Evolutionary conservation across 2,329 filamentous ascomycete genomes (phyloP), one percentile per base, ranked within the genome.

Genomic region (Chaetomium sp.): DNA sequence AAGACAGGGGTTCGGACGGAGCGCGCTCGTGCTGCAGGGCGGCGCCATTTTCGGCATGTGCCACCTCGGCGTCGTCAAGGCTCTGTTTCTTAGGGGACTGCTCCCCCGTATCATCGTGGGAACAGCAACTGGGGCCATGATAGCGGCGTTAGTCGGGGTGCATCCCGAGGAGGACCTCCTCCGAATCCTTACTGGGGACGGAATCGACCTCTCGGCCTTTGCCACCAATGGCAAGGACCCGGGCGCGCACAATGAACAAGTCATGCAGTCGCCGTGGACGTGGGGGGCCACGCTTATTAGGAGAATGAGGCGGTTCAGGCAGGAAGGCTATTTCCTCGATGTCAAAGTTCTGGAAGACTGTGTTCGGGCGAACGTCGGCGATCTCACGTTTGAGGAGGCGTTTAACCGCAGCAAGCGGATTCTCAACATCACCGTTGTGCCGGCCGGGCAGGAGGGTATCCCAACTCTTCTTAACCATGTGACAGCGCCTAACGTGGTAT

Each of bases 371-470:
- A 96, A 97, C 70, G 88, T 97, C 16, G 93, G 93, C 10, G 90
- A 97, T 72, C 75, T 96, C 67, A 97, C 93, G 0, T 98, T 98
- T 73, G 92, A 96, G 76, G 94, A 97, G 78, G 94, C 94, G 0
- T 97, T 93, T 73, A 85, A 88, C 59, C 87, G 87, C 67, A 97
- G 92, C 47, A 95, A 95, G 74, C 83, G 92, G 58, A 88, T 96
- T 3, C 80, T 98, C 70, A 97, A 97, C 74, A 97, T 98, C 69
- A 97, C 93, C 0, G 89, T 97, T 25, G 90, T 91, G 0, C 91
- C 90, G 1, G 87, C 87, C 25, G 87, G 86, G 6, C 86, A 88
- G 67, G 88, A 87, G 16, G 92, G 91, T 38, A 87, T 94, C 1
- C 93, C 93, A 1, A 93, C 90, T 55, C 79, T 97, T 35, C 84